Conservation (phyloP, 1,284 basidiomycete species). For the Tetrapyrgos nigripes region DNA sequence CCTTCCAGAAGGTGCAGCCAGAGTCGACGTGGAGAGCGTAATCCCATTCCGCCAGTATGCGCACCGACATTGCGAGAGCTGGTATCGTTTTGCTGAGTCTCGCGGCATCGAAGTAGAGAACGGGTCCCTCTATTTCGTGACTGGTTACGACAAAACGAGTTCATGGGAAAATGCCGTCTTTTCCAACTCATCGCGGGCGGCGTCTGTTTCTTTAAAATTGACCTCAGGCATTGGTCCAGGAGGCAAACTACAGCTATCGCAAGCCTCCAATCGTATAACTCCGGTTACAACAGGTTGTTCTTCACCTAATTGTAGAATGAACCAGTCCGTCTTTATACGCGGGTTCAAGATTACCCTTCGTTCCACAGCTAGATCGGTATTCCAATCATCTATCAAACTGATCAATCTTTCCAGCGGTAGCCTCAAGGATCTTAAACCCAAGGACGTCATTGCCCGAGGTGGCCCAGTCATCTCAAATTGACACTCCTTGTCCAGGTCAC, state of each 20-base stretch:
- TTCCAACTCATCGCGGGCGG: background rate
- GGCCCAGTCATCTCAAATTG: background rate
- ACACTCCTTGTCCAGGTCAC: background rate
- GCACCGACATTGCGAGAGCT: background rate
- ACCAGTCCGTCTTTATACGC: slow-evolving; percentile 3
- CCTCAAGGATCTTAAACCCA: background rate
- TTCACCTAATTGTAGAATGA: background rate
- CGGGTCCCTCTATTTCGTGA: slow-evolving; percentile 3
- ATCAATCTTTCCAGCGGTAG: background rate
- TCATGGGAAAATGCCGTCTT: background rate
- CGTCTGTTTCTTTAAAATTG: background rate
- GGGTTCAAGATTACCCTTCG: background rate
- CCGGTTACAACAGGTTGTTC: background rate
- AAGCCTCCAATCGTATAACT: background rate
- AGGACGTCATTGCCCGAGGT: background rate
- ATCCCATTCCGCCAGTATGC: background rate
- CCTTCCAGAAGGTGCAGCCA: slow-evolving; percentile 9
- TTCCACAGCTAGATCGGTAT: background rate
- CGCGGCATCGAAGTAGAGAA: background rate
- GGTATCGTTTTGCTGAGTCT: background rate
- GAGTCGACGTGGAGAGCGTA: background rate
- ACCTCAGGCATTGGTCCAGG: background rate
- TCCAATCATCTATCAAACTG: background rate
- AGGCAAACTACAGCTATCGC: background rate
- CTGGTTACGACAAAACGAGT: slow-evolving; percentile 1